Base-by-base conservation (phyloP, 2,329 filamentous ascomycete species). In the Myriosclerotinia curreyana region DNA sequence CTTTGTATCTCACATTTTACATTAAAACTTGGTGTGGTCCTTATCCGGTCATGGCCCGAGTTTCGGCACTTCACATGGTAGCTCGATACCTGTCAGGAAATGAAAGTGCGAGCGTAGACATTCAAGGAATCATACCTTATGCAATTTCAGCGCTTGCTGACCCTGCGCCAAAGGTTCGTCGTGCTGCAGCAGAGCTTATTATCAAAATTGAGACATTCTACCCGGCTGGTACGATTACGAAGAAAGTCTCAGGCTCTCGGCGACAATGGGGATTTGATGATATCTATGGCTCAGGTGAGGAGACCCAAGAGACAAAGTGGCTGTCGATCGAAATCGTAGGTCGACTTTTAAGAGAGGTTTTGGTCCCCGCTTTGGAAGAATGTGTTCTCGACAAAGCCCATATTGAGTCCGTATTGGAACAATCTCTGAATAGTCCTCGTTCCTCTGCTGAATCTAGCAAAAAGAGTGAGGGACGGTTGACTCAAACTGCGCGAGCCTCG, bases 71-170 rank as follows among this genome's bases (percentile, higher is more conserved):
- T 56, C 85, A 87, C 49, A 81, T 86, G 72, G 82, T 86, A 17
- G 84, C 86, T 65, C 79, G 79, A 38, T 79, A 81, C 34, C 74
- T 92, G 22, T 83, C 84, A 61, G 75, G 77, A 12, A 76, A 77
- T 17, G 80, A 82, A 65, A 79, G 78, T 62, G 75, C 73, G 28
- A 78, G 79, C 25, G 73, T 83, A 9, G 90, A 96, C 73, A 81
- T 93, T 56, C 94, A 98, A 74, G 84, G 86, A 14, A 75, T 97
- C 22, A 74, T 96, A n/a, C 94, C 94, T 2, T 97, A 96, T 76
- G 80, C 88, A 40, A 78, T 97, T 53, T 80, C 83, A 46, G 90
- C 89, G 28, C 82, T 98, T 22, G 81, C 85, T 31, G 94, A 98
- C 74, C 78, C 86, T 6, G 90, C 90, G 1, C 86, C 88, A 67